Percentiles rank a stretch among this genome's conserved stretches.
These are phyloP conservation scores for Skeletonema menzelii DNA, from an alignment of 108 stramenopile species.

Conservation along the genomic window DNA sequence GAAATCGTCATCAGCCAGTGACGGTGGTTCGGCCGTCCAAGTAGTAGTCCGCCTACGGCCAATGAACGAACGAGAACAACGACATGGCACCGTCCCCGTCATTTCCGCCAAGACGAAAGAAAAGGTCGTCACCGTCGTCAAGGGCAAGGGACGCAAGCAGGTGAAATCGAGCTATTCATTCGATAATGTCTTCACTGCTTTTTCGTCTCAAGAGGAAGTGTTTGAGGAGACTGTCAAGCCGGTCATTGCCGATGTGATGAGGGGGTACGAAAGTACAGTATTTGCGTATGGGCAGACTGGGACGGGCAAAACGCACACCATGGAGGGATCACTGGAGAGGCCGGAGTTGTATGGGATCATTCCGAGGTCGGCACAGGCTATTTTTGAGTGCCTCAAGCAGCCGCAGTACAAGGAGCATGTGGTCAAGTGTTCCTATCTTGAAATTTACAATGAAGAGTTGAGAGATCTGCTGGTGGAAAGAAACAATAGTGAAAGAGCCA, in stretches of 20 bases:
- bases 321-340: slow-evolving; percentile 69
- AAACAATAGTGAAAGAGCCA: slow-evolving; percentile 23
- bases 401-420: slow-evolving; percentile 53
- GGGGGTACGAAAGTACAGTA: slow-evolving; percentile 68
- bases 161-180: slow-evolving; percentile 55
- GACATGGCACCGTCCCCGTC: slow-evolving; percentile 69
- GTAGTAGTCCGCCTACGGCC: slow-evolving; percentile 83
- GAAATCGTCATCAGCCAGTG: background rate
- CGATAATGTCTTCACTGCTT: slow-evolving; percentile 81
- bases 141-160: slow-evolving; percentile 66
- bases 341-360: slow-evolving; percentile 68
- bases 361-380: slow-evolving; percentile 51
- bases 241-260: slow-evolving; percentile 75
- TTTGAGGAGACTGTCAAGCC: slow-evolving; percentile 80
- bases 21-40: slow-evolving; percentile 55
- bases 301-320: slow-evolving; percentile 86
- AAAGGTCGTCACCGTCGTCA: slow-evolving; percentile 73
- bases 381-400: slow-evolving; percentile 61
- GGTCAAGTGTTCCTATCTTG: slow-evolving; percentile 83
- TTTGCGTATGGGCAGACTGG: slow-evolving; percentile 81
- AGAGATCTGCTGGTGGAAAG: slow-evolving; percentile 75
- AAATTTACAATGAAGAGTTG: slow-evolving; percentile 96
- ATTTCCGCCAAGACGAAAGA: slow-evolving; percentile 71
- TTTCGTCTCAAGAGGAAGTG: slow-evolving; percentile 78
- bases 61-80: slow-evolving; percentile 67